Base-by-base conservation (phyloP, 495 filamentous ascomycete species). In the Evansstolkia leycettana region DNA sequence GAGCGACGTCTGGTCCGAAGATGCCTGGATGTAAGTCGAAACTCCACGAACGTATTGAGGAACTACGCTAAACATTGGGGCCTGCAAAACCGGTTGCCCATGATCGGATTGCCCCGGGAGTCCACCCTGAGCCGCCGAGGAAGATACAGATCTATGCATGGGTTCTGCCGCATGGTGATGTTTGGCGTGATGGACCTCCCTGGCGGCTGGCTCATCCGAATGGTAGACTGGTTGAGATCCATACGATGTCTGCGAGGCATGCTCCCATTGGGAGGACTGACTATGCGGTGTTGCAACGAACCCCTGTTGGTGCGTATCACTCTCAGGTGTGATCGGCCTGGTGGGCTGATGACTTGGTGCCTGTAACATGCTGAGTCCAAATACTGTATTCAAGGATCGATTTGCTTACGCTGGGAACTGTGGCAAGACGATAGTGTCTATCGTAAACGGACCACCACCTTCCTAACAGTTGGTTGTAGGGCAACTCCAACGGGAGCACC, bases 401-500 rank as follows among this genome's bases (percentile, higher is more conserved):
- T 9, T 23, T 4, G 12, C 28, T 33, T 10, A 33, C 30, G 37
- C 55, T 50, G 20, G 56, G 54, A 44, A 36, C 38, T 10, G 29
- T 20, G n/a, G 40, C 42, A 41, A 59, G 56, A 35, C 69, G 65
- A 51, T 84, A 87, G 58, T 96, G 85, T 40, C 70, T 70, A 58
- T 96, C 89, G 50, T 87, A 94, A 27, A 93, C 76, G 15, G 82
- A 75, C 86, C 86, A 95, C 89, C 90, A 98, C 40, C 72, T 69
- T 26, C 76, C 76, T 26, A 82, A 49, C 57, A 94, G 75, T 53
- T 92, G 77, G 51, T 85, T 76, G 48, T 83, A 89, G 2, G 82
- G 80, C 13, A 68, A 67, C n/a, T 67, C 63, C 25, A 58, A 45
- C 3, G 73, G 72, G 17, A 59, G 67, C 27, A 67, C 57, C 34